Evolutionary conservation across 2,329 filamentous ascomycete species (phyloP).

Genomic region (Dactylonectria estremocensis): DNA sequence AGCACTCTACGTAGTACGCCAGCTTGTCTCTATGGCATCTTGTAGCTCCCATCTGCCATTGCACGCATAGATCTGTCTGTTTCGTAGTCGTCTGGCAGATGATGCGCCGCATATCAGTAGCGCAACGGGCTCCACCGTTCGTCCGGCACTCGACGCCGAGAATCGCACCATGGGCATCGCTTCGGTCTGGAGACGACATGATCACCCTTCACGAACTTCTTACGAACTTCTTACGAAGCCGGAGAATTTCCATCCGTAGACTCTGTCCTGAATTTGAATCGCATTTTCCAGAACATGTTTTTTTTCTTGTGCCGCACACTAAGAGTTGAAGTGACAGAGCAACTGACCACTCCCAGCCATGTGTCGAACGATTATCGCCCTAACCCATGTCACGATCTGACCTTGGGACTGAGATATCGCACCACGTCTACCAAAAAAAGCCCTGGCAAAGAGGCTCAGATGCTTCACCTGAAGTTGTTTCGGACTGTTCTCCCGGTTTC

Average conservation of each 20-base stretch:
- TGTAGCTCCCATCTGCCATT: conserved; percentile 8
- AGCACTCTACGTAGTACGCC: background rate
- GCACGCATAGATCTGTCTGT: conserved; percentile 29
- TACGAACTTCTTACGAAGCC: background rate
- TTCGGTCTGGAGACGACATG: conserved; percentile 5
- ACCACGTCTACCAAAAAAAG: conserved; percentile 41
- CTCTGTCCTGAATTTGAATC: conserved; percentile 24
- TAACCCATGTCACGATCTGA: conserved; percentile 40
- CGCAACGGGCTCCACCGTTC: conserved; percentile 38
- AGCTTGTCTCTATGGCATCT: background rate
- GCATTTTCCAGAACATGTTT: conserved; percentile 8
- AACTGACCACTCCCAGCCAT: conserved; percentile 32
- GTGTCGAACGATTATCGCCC: conserved; percentile 42
- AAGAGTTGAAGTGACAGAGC: conserved; percentile 9
- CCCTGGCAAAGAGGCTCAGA: conserved; percentile 30
- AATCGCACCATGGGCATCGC: conserved; percentile 26
- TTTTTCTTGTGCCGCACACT: conserved; percentile 15
- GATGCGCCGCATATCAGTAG: conserved; percentile 29
- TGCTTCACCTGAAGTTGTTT: conserved; percentile 34
- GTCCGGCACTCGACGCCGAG: conserved; percentile 22
- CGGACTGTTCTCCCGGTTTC: conserved; percentile 36
- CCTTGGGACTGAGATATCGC: conserved; percentile 38
- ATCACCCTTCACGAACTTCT: conserved; percentile 5
- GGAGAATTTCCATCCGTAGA: conserved; percentile 9
- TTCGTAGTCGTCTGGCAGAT: conserved; percentile 43